Conservation (phyloP, 2,329 filamentous ascomycete genomes). For the Plenodomus tracheiphilus region DNA sequence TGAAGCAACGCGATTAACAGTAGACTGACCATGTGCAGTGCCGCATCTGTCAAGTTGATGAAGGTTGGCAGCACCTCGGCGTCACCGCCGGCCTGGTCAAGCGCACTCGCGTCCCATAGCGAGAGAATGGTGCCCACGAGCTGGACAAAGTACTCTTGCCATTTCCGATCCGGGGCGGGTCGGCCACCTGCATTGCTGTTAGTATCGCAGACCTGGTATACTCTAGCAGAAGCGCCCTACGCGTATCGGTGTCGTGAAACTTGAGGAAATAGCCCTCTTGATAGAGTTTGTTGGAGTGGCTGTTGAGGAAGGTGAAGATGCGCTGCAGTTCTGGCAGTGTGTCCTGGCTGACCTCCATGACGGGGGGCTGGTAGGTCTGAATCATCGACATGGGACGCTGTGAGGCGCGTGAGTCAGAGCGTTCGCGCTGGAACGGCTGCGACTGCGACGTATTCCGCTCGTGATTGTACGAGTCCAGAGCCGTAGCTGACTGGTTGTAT, state of each 20-base stretch:
- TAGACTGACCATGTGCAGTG: slow-evolving; percentile 87
- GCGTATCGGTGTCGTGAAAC: slow-evolving; percentile 88
- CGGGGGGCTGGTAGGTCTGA: slow-evolving; percentile 79
- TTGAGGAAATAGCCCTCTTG: slow-evolving; percentile 98
- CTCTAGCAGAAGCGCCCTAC: slow-evolving; percentile 58
- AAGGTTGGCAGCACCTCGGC: slow-evolving; percentile 88
- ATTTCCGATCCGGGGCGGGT: slow-evolving; percentile 81
- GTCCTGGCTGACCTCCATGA: slow-evolving; percentile 83
- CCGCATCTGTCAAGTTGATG: slow-evolving; percentile 95
- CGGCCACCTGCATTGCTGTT: slow-evolving; percentile 68
- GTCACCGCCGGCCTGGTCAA: slow-evolving; percentile 84
- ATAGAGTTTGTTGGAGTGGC: slow-evolving; percentile 93
- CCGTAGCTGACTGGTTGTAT: slow-evolving; percentile 34
- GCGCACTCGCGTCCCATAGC: slow-evolving; percentile 89
- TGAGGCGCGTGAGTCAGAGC: slow-evolving; percentile 54
- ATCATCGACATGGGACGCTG: slow-evolving; percentile 84
- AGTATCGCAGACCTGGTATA: slow-evolving; percentile 19
- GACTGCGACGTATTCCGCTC: slow-evolving; percentile 23
- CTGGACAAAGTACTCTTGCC: slow-evolving; percentile 97
- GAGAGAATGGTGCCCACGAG: slow-evolving; percentile 93
- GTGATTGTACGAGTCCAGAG: slow-evolving; percentile 33
- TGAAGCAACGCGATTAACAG: neutral
- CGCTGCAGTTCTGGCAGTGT: slow-evolving; percentile 91
- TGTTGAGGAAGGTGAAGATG: slow-evolving; percentile 92
- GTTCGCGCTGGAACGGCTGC: slow-evolving; percentile 44